A percentile compares a stretch with the other conserved stretches of the same genome.
Conservation (phyloP, 257 asterid species). For the Nemophila menziesii region DNA sequence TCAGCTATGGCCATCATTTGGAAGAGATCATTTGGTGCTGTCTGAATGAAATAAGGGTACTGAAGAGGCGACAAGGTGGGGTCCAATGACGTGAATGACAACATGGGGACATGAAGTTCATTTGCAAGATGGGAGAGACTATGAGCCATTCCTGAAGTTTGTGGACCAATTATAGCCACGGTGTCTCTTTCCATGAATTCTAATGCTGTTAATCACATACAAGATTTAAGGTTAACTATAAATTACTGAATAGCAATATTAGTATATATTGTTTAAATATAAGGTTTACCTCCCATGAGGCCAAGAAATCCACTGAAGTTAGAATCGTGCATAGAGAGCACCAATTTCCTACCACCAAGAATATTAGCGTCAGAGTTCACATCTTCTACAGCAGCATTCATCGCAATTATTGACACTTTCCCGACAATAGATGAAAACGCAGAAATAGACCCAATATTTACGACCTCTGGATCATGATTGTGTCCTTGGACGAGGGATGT, state of each 20-base stretch:
- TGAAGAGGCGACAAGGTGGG: constrained; percentile 70
- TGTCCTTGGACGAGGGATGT: neutral
- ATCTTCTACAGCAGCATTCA: constrained; percentile 73
- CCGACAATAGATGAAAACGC: constrained; percentile 47
- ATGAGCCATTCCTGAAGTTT: constrained; percentile 69
- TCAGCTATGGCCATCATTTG: constrained; percentile 77
- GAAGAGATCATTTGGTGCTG: constrained; percentile 64
- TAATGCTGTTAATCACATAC: constrained; percentile 38
- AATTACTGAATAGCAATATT: too few relatives aligned
- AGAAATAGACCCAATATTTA: constrained; percentile 63
- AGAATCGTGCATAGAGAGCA: constrained; percentile 43
- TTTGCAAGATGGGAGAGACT: constrained; percentile 68
- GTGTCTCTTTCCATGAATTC: constrained; percentile 62
- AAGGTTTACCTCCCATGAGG: constrained; percentile 55
- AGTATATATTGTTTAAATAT: neutral
- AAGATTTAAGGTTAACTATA: neutral
- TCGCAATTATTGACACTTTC: constrained; percentile 57
- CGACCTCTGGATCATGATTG: constrained; percentile 5
- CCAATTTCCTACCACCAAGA: constrained; percentile 44
- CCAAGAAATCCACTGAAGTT: constrained; percentile 62
- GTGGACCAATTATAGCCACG: constrained; percentile 81
- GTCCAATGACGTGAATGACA: constrained; percentile 75
- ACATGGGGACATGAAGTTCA: constrained; percentile 74
- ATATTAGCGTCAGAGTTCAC: constrained; percentile 48
- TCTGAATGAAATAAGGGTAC: constrained; percentile 70